Base-by-base conservation (phyloP, 1,284 basidiomycete genomes). In the Inonotus obliquus region DNA sequence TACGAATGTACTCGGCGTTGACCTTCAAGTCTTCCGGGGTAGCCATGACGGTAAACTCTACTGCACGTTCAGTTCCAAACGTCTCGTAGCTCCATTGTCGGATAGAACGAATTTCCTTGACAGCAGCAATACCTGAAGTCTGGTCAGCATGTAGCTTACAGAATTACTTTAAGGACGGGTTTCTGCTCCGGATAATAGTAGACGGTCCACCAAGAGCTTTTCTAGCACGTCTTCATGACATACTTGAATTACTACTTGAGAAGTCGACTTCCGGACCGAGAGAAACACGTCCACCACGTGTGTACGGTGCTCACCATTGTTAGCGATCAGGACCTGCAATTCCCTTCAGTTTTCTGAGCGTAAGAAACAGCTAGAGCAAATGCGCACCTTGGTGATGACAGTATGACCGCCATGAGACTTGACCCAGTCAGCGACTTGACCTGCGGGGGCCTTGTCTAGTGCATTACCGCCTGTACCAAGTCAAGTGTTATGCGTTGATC, bases 81-180 rank as follows among this genome's bases (percentile, higher is more conserved):
- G 96, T 97, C 78, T 99, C 97, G 79, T 99, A 99, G 68, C 94
- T 95, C 97, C 97, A 99, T 86, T 98, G 96, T 66, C 97, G 86
- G 69, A 99, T 92, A 54, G 97, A 99, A 60, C 97, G 89, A 71
- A 99, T 99, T 77, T 99, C 96, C 77, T 99, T 99, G 58, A 99
- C 97, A 62, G 96, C 97, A 56, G 96, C 97, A 71, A 99, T 99
- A 84, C 94, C 93, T 89, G 67, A 59, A 59, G 48, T 56, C 11
- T 13, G 70, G 51, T 71, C 65, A 64, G 69, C 71, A 72, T 61
- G 45, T 23, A 32, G 32, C 32, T 9, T 32, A 32, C 32, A 9
- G 32, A 64, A 60, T 61, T 45, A 39, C 39, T 4, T n/a, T 60
- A 2, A 3, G 51, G 41, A 62, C 60, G 13, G 45, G 19, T 1